Evolutionary conservation across 495 filamentous ascomycete genomes (phyloP).

Genomic region (Podospora pseudoanserina): DNA sequence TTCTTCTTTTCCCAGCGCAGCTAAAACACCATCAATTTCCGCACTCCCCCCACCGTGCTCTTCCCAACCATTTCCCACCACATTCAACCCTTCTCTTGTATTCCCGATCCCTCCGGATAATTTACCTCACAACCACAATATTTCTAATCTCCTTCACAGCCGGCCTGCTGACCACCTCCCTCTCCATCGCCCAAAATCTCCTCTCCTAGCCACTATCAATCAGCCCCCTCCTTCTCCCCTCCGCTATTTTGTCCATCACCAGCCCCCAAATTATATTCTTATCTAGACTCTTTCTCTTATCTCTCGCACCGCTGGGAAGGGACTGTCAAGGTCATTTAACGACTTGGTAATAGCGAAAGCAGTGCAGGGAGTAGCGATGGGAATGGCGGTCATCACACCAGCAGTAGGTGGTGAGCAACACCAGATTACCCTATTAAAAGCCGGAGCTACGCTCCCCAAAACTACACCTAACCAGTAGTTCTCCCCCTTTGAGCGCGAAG

Average conservation of each 20-base stretch:
- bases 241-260: neutral
- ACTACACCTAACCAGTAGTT: too few species aligned
- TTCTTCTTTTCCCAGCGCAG: neutral
- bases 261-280: neutral
- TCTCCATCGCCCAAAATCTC: neutral
- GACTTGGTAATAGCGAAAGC: neutral
- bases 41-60: neutral
- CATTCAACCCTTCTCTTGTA: neutral
- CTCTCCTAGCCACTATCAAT: neutral
- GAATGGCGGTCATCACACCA: neutral
- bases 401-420: too few species aligned
- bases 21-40: neutral
- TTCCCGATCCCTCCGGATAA: neutral
- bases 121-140: neutral
- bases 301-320: neutral
- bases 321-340: neutral
- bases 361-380: neutral
- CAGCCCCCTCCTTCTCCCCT: neutral
- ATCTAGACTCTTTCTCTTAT: neutral
- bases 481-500: too few species aligned
- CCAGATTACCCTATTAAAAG: too few species aligned
- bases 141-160: neutral
- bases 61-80: neutral
- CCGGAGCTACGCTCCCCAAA: too few species aligned
- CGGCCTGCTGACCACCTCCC: neutral